These are phyloP conservation scores for Cercospora brassicicola DNA, from an alignment of 2,329 filamentous ascomycete species.

Conservation along the genomic window DNA sequence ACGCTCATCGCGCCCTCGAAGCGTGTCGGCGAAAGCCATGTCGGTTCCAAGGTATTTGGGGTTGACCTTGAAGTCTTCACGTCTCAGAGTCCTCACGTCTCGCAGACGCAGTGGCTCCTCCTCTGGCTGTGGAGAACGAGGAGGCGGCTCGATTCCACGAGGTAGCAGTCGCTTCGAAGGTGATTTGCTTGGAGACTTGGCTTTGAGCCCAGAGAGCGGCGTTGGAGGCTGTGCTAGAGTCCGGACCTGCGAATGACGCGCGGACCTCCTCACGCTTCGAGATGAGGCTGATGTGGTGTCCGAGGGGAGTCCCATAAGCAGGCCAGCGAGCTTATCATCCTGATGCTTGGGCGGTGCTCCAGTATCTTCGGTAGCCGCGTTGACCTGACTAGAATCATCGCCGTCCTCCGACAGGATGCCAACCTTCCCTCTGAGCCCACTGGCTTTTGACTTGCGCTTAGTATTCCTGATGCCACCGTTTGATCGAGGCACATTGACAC, in stretches of 20 bases:
- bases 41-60: conserved; percentile 69
- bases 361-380: conserved; percentile 9
- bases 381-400: conserved; percentile 26
- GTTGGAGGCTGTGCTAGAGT: conserved; percentile 12
- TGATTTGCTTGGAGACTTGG: conserved; percentile 13
- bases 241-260: background rate
- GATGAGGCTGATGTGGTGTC: conserved; percentile 19
- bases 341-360: background rate
- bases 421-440: conserved; percentile 24
- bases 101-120: conserved; percentile 58
- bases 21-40: conserved; percentile 72
- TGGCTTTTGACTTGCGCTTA: conserved; percentile 18
- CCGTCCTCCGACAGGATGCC: conserved; percentile 36
- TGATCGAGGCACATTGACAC: conserved; percentile 27
- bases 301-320: conserved; percentile 26
- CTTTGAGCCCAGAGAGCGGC: conserved; percentile 8
- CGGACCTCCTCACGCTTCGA: background rate
- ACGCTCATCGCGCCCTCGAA: conserved; percentile 68
- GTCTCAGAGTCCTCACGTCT: conserved; percentile 57
- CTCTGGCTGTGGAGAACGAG: conserved; percentile 33
- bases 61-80: conserved; percentile 81
- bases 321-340: conserved; percentile 26
- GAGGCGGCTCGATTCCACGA: conserved; percentile 24
- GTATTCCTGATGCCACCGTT: conserved; percentile 1
- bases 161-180: conserved; percentile 1